Conservation (phyloP, 108 stramenopile genomes). For the Cyclotella kingstonii region DNA sequence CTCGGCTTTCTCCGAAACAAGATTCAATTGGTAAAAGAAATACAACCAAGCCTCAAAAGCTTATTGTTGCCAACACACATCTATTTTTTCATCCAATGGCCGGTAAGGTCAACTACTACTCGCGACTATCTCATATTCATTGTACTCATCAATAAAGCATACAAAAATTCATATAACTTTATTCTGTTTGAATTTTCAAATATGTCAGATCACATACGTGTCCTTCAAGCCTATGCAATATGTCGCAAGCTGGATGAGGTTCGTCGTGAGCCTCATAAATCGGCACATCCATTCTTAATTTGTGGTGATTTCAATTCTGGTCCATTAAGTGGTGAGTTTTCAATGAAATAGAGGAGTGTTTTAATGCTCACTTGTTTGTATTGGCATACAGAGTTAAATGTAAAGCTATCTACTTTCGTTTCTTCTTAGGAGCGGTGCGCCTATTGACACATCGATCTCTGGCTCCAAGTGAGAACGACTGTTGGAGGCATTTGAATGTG, state of each 20-base stretch:
- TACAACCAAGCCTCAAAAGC: conserved; percentile 13
- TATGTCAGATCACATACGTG: conserved; percentile 55
- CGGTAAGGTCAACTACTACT: conserved; percentile 4
- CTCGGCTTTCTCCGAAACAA: conserved; percentile 18
- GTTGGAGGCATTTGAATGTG: conserved; percentile 56
- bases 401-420: no score
- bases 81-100: conserved; percentile 77
- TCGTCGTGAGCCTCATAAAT: conserved; percentile 15
- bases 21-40: not conserved
- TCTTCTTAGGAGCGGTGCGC: conserved; percentile 32
- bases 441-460: conserved; percentile 47
- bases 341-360: not conserved
- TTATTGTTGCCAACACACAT: conserved; percentile 70
- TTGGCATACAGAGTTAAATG: no score
- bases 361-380: not conserved
- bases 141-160: no score
- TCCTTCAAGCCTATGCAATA: conserved; percentile 55
- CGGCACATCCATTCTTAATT: conserved; percentile 24
- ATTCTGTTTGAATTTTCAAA: not conserved
- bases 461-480: conserved; percentile 38
- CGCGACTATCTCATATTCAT: no score
- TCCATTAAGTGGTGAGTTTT: conserved; percentile 44
- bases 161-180: not conserved
- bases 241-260: conserved; percentile 50
- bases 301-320: conserved; percentile 60